Evolutionary conservation across 768 basidiomycete genomes (phyloP).

Genomic region (Mycena haematopus): DNA sequence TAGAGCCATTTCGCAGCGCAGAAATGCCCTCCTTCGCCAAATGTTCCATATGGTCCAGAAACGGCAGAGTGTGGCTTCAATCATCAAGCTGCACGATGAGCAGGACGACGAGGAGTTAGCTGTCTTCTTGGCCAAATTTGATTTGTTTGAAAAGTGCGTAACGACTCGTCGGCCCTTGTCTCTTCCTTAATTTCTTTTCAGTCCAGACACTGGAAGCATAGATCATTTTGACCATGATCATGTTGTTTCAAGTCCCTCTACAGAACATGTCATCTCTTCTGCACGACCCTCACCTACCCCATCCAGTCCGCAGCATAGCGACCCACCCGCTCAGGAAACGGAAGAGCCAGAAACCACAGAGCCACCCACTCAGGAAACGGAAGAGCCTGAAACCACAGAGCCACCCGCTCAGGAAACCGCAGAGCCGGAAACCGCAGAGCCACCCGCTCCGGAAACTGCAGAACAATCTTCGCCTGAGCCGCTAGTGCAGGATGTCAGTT

Average conservation of each 20-base stretch:
- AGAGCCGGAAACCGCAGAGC: neutral
- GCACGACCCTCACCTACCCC: conserved; percentile 8
- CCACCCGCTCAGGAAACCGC: too few relatives aligned
- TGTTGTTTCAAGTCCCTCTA: conserved; percentile 32
- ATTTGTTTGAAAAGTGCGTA: conserved; percentile 46
- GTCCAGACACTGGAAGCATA: conserved; percentile 50
- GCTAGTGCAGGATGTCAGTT: conserved; percentile 16
- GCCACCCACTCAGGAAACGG: too few relatives aligned
- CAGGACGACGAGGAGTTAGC: conserved; percentile 50
- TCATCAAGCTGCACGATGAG: conserved; percentile 46
- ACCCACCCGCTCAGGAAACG: neutral
- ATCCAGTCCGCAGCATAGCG: conserved; percentile 10
- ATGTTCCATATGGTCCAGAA: conserved; percentile 71
- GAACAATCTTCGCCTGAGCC: conserved; percentile 8
- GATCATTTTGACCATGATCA: conserved; percentile 43
- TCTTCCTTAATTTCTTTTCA: conserved; percentile 30
- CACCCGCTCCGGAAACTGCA: neutral
- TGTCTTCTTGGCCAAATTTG: conserved; percentile 62
- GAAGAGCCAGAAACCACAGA: too few relatives aligned
- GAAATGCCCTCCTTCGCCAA: conserved; percentile 75
- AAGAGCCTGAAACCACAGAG: too few relatives aligned
- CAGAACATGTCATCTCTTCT: neutral
- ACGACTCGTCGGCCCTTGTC: neutral
- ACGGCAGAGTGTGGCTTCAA: conserved; percentile 51
- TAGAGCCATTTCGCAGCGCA: conserved; percentile 67